Evolutionary conservation across 1,284 basidiomycete species (phyloP).

Genomic region (Rhodofomes roseus): DNA sequence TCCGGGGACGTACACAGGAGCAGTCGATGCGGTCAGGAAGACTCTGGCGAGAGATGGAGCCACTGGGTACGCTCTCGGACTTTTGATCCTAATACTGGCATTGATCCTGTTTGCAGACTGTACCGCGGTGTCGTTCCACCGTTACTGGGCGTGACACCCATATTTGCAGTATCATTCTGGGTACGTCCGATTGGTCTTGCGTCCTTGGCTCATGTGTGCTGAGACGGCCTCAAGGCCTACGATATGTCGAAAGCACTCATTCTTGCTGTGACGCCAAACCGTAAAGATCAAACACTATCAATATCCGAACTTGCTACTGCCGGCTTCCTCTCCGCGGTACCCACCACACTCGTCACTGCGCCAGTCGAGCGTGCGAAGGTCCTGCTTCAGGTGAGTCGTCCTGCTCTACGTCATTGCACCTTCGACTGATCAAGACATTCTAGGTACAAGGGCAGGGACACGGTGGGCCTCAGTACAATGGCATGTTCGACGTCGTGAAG

Average conservation of each 20-base stretch:
- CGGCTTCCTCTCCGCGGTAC: conserved; percentile 93
- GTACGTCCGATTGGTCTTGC: conserved; percentile 38
- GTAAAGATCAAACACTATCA: conserved; percentile 63
- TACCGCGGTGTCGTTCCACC: conserved; percentile 98
- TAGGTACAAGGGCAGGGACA: conserved; percentile 82
- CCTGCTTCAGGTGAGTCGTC: conserved; percentile 69
- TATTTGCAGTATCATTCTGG: conserved; percentile 99
- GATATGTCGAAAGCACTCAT: conserved; percentile 92
- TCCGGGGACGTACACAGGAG: conserved; percentile 89
- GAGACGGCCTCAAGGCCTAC: conserved; percentile 64
- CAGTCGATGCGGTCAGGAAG: conserved; percentile 91
- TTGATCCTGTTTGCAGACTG: conserved; percentile 46
- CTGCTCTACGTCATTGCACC: neutral
- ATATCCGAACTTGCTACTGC: conserved; percentile 86
- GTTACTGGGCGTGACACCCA: conserved; percentile 94
- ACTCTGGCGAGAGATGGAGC: conserved; percentile 87
- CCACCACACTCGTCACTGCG: conserved; percentile 88
- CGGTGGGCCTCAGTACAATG: conserved; percentile 80
- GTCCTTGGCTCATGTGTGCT: neutral
- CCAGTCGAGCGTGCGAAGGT: conserved; percentile 99
- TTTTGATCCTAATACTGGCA: neutral
- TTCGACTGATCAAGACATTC: neutral
- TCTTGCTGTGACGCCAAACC: conserved; percentile 65
- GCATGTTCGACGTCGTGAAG: conserved; percentile 88
- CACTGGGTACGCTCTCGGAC: conserved; percentile 61